These are phyloP conservation scores for Davidsoniella virescens DNA, from an alignment of 2,329 filamentous ascomycete genomes.

Conservation along the genomic window DNA sequence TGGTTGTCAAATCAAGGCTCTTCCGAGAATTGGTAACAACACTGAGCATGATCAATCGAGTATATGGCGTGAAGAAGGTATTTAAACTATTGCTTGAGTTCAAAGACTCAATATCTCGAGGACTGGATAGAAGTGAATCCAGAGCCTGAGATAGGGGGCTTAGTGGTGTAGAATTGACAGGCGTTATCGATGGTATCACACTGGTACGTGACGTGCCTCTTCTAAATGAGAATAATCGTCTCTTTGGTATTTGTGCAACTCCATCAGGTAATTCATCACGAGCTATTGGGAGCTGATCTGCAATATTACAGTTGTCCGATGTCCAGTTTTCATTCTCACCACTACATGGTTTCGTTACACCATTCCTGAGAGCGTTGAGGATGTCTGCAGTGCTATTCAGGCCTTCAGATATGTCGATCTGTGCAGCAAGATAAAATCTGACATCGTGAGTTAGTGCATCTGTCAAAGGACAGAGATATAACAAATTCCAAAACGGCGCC, in stretches of 20 bases:
- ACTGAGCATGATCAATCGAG: constrained; percentile 21
- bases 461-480: constrained; percentile 36
- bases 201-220: not conserved
- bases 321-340: too few relatives aligned
- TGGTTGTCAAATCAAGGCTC: constrained; percentile 16
- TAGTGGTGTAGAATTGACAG: constrained; percentile 13
- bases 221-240: too few relatives aligned
- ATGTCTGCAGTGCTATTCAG: constrained; percentile 25
- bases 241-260: not conserved
- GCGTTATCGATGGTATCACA: constrained; percentile 16
- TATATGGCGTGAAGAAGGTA: constrained; percentile 17
- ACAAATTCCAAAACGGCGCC: constrained; percentile 39
- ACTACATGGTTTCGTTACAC: not conserved
- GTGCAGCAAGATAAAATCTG: constrained; percentile 37
- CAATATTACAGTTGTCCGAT: too few relatives aligned
- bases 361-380: not conserved
- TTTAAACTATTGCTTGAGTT: constrained; percentile 6
- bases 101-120: constrained; percentile 18
- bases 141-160: not conserved
- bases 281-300: too few relatives aligned
- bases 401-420: constrained; percentile 40
- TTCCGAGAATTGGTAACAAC: constrained; percentile 14
- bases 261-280: too few relatives aligned
- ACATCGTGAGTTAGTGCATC: constrained; percentile 28
- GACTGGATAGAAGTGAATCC: constrained; percentile 20